These are phyloP conservation scores for Sclerotinia nivalis DNA, from an alignment of 2,329 filamentous ascomycete genomes.

Conservation along the genomic window DNA sequence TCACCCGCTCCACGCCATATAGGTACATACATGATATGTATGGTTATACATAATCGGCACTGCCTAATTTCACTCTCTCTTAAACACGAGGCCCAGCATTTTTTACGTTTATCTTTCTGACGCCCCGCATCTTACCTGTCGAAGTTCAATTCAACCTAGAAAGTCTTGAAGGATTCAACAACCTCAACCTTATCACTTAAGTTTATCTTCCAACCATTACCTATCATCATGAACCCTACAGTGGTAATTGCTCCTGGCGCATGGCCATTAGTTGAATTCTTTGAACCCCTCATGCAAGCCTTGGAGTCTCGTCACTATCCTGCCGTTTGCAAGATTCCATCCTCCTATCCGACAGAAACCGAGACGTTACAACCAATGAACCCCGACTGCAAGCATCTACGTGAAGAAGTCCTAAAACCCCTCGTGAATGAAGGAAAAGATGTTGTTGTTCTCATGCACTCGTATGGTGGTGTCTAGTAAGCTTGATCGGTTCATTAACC, in stretches of 20 bases:
- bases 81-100: background rate
- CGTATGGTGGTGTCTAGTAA: slow-evolving; percentile 2
- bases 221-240: background rate
- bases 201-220: background rate
- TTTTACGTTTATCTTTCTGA: background rate
- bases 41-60: background rate
- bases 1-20: background rate
- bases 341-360: background rate
- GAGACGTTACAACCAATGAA: background rate
- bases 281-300: background rate
- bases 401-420: background rate
- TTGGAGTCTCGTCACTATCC: background rate
- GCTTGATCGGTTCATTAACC: background rate
- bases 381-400: background rate
- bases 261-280: slow-evolving; percentile 7
- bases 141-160: background rate
- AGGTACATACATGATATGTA: background rate
- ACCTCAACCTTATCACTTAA: background rate
- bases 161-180: background rate
- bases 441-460: slow-evolving; percentile 9
- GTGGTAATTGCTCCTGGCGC: slow-evolving; percentile 8
- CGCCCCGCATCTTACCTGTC: background rate
- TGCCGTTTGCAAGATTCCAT: background rate
- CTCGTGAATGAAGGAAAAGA: slow-evolving; percentile 11
- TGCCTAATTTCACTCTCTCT: background rate